Evolutionary conservation across 202 grass and related monocot genomes (phyloP), one percentile per base, ranked within the genome.

Genomic region (Musa balbisiana): DNA sequence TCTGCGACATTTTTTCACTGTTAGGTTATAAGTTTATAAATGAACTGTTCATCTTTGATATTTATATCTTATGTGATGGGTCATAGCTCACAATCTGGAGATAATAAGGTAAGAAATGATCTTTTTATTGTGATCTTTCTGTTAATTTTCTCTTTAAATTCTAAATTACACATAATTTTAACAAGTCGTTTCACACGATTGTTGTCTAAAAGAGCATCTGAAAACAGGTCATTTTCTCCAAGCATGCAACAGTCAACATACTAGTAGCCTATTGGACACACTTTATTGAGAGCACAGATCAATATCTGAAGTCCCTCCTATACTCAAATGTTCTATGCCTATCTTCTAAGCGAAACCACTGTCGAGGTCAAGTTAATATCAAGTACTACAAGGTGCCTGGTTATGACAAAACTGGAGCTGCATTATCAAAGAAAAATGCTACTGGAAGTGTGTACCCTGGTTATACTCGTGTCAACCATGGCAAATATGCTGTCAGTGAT

Each of bases 401-500:
- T 2, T 91, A 87, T 59, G 71, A 97, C 3, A 73, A 91, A 17
- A 91, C 94, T 0, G 94, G 94, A 3, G 80, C 90, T 0, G 90
- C 86, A 1, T 15, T 85, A 50, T 20, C 73, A 2, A 65, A 79
- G 0, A 83, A 81, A 19, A 23, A 67, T 3, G 0, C 67, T 11
- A 93, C 86, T 0, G 90, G 93, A 0, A 91, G 80, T 52, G 21
- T 52, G 1, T 93, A 93, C 67, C 93, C 90, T 6, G 88, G 55
- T 78, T 97, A 82, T 78, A 60, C 88, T 20, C 78, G 86, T 24
- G 90, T 97, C 55, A 93, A 93, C 83, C 94, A 97, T n/a, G 94
- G 90, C 54, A 97, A 97, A 64, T 97, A 97, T 1, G 86, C 86
- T 11, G 94, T 91, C 22, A 93, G 88, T 50, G 81, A 93, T 43